A percentile compares a stretch with the other conserved stretches of the same genome.
Evolutionary conservation across 2,329 filamentous ascomycete genomes (phyloP).

Genomic region (Thyridium curvatum): DNA sequence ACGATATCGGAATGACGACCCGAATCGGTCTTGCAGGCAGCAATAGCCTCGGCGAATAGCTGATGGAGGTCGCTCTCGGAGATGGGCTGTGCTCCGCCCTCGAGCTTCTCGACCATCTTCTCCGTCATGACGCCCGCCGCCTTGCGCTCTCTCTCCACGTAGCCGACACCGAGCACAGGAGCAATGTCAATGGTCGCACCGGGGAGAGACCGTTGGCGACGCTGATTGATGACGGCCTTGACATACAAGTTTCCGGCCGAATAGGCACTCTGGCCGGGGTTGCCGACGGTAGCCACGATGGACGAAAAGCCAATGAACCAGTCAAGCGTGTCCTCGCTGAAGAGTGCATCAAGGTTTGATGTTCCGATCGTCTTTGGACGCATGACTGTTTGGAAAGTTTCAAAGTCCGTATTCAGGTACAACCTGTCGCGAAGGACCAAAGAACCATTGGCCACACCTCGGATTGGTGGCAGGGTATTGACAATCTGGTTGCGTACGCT

Average conservation of each 20-base stretch:
- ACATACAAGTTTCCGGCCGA: constrained; percentile 32
- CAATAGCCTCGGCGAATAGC: constrained; percentile 7
- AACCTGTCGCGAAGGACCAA: constrained; percentile 25
- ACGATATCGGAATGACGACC: constrained; percentile 5
- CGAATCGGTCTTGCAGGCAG: constrained; percentile 5
- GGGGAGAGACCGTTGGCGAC: constrained; percentile 22
- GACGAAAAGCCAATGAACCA: constrained; percentile 28
- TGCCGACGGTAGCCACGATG: constrained; percentile 10
- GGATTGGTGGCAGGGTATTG: constrained; percentile 19
- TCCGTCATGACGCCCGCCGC: neutral
- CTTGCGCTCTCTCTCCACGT: constrained; percentile 12
- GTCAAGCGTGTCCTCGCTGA: constrained; percentile 20
- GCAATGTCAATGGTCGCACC: constrained; percentile 25
- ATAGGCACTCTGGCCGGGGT: constrained; percentile 30
- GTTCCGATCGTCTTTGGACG: constrained; percentile 25
- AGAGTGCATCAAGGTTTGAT: constrained; percentile 20
- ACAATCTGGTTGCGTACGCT: constrained; percentile 8
- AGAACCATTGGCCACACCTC: constrained; percentile 29
- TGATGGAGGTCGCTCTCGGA: constrained; percentile 2
- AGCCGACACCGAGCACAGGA: constrained; percentile 23
- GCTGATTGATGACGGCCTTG: constrained; percentile 18
- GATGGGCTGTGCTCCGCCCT: too few relatives aligned
- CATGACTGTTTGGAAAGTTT: constrained; percentile 12
- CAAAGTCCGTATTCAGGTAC: constrained; percentile 14
- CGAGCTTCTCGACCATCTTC: neutral